Evolutionary conservation across 2,329 filamentous ascomycete species (phyloP), one percentile per base, ranked within the genome.

Genomic region (Hypocrella siamensis): DNA sequence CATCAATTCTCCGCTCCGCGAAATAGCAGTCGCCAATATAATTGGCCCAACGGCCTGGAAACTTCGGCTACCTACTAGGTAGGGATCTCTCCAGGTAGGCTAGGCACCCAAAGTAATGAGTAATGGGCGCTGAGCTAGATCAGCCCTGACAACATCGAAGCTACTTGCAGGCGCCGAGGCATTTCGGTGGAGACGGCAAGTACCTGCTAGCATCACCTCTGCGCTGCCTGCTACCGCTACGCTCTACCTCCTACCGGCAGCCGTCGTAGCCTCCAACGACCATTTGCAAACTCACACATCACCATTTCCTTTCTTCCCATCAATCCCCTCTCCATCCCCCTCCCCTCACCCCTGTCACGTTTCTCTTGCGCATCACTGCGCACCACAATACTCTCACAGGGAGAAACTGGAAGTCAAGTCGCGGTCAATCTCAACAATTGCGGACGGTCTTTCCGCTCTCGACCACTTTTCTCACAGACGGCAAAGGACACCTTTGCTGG

Each of bases 1-100:
- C 41, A 56, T 49, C 34, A 40, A 54, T 58, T 35, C 50, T 57
- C 54, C 54, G 54, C 34, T 38, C 47, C 51, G 42, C 30, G 26
- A 27, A 40, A 45, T 37, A 42, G 41, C 40, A 36, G 41, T 5
- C 31, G 36, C 43, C 42, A 40, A 41, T 52, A 43, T 49, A 46
- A 57, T 57, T 57, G 53, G 53, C 42, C 34, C n/a, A n/a, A n/a
- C n/a, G n/a, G n/a, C n/a, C n/a, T n/a, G n/a, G n/a, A n/a, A n/a
- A n/a, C n/a, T n/a, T n/a, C n/a, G n/a, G n/a, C n/a, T n/a, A n/a
- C n/a, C n/a, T n/a, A n/a, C n/a, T n/a, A n/a, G n/a, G n/a, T n/a
- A n/a, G n/a, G n/a, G n/a, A n/a, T n/a, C n/a, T n/a, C n/a, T n/a
- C n/a, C n/a, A n/a, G n/a, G n/a, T n/a, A n/a, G n/a, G n/a, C n/a